Percentiles rank a stretch among this genome's conserved stretches.
Evolutionary conservation across 2,329 filamentous ascomycete genomes (phyloP).

Genomic region (Aureobasidium sp.): DNA sequence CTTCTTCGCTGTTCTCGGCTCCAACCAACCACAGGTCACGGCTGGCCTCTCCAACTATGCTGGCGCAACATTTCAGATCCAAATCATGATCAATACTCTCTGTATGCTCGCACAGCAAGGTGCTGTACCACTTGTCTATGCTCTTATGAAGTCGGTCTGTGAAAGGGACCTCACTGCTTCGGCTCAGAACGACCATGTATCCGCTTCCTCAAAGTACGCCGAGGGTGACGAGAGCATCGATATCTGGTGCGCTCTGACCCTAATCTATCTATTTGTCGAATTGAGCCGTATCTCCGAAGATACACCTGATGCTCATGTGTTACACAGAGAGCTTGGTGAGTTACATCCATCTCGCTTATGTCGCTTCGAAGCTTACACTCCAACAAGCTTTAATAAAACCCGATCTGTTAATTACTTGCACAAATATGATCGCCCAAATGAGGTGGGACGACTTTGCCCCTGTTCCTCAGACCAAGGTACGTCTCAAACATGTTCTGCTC

Average conservation of each 20-base stretch:
- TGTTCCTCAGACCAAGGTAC: conserved; percentile 47
- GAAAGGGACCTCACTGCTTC: conserved; percentile 20
- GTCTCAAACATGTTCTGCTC: not conserved
- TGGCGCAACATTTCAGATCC: conserved; percentile 12
- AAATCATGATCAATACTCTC: conserved; percentile 39
- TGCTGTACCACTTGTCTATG: conserved; percentile 36
- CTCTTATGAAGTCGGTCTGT: conserved; percentile 29
- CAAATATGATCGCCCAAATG: conserved; percentile 48
- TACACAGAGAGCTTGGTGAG: conserved; percentile 23
- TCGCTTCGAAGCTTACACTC: not conserved
- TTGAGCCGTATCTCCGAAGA: conserved; percentile 32
- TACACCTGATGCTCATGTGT: conserved; percentile 20
- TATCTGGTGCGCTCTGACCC: conserved; percentile 44
- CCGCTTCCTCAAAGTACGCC: not conserved
- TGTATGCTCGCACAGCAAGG: conserved; percentile 34
- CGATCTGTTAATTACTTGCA: conserved; percentile 63
- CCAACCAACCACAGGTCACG: conserved; percentile 2
- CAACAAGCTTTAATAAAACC: conserved; percentile 37
- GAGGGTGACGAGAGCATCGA: conserved; percentile 31
- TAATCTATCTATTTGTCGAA: conserved; percentile 45
- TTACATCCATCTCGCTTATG: not conserved
- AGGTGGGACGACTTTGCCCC: conserved; percentile 53
- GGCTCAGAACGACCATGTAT: conserved; percentile 1
- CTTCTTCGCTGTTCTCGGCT: conserved; percentile 12
- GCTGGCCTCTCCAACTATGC: not conserved